Conservation (phyloP, 2,329 filamentous ascomycete genomes). For the Phoma sp. region DNA sequence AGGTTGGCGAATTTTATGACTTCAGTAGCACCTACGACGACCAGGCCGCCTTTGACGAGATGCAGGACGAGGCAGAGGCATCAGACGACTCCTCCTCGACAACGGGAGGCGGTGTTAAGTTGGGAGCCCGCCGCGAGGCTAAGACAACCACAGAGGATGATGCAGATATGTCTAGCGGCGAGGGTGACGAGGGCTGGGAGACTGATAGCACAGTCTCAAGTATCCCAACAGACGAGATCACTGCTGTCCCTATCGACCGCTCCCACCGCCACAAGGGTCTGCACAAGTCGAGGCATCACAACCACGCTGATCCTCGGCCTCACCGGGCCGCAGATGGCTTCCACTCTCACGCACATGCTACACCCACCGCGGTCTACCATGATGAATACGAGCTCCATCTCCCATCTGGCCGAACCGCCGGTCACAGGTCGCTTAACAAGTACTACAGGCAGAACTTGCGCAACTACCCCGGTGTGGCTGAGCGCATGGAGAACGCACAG, state of each 20-base stretch:
- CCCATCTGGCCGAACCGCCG: slow-evolving; percentile 86
- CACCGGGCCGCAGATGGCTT: slow-evolving; percentile 80
- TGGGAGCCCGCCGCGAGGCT: slow-evolving; percentile 67
- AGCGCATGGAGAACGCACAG: slow-evolving; percentile 73
- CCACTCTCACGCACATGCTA: slow-evolving; percentile 79
- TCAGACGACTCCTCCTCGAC: slow-evolving; percentile 58
- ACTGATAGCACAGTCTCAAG: slow-evolving; percentile 90
- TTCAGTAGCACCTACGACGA: slow-evolving; percentile 96
- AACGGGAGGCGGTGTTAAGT: slow-evolving; percentile 68
- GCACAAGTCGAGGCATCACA: slow-evolving; percentile 77
- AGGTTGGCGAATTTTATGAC: slow-evolving; percentile 96
- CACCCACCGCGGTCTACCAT: slow-evolving; percentile 80
- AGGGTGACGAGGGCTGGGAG: slow-evolving; percentile 87
- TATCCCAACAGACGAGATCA: slow-evolving; percentile 83
- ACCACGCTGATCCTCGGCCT: slow-evolving; percentile 71
- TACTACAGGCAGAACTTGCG: slow-evolving; percentile 95
- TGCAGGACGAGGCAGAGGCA: slow-evolving; percentile 52
- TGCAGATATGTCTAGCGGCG: slow-evolving; percentile 55
- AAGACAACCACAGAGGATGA: slow-evolving; percentile 49
- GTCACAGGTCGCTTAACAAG: slow-evolving; percentile 83
- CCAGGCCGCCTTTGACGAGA: slow-evolving; percentile 66
- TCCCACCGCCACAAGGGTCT: slow-evolving; percentile 76
- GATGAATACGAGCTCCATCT: slow-evolving; percentile 95
- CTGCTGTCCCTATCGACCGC: slow-evolving; percentile 77
- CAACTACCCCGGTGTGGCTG: slow-evolving; percentile 79